These are phyloP conservation scores for Penicillium silybi DNA, from an alignment of 495 filamentous ascomycete species.

Conservation along the genomic window DNA sequence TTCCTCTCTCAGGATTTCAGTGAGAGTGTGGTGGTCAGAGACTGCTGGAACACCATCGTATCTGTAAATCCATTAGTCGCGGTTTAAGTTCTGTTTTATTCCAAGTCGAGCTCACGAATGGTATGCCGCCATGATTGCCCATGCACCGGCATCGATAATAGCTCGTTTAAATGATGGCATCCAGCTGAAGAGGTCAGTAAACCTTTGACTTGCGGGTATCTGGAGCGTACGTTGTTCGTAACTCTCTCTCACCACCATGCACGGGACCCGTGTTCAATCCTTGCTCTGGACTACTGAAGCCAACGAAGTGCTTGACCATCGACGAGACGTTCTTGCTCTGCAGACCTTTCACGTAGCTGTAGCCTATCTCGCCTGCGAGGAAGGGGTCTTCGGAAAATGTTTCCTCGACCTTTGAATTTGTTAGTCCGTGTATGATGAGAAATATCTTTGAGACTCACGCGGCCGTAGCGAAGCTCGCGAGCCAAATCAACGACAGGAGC, in stretches of 20 bases:
- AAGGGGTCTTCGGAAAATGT: slow-evolving; percentile 63
- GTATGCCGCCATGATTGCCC: slow-evolving; percentile 65
- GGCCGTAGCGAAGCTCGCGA: slow-evolving; percentile 62
- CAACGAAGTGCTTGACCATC: slow-evolving; percentile 69
- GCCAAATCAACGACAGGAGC: slow-evolving; percentile 64
- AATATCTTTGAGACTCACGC: slow-evolving; percentile 26
- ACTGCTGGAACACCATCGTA: slow-evolving; percentile 64
- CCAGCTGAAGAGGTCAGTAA: slow-evolving; percentile 34
- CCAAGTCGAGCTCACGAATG: slow-evolving; percentile 40
- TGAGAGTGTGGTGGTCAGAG: slow-evolving; percentile 57
- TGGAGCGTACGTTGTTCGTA: slow-evolving; percentile 52
- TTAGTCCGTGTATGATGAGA: neutral
- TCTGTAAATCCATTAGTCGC: slow-evolving; percentile 8
- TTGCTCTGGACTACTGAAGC: slow-evolving; percentile 61
- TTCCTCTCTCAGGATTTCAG: slow-evolving; percentile 61
- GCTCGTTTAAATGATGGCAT: slow-evolving; percentile 61
- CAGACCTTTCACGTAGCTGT: slow-evolving; percentile 56
- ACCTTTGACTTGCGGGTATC: neutral
- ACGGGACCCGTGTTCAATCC: slow-evolving; percentile 66
- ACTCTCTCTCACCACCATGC: slow-evolving; percentile 63
- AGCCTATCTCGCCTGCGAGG: slow-evolving; percentile 58
- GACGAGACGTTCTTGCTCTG: slow-evolving; percentile 61
- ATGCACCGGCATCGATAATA: slow-evolving; percentile 65
- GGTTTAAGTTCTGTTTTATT: neutral
- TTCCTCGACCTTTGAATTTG: slow-evolving; percentile 53